Conservation (phyloP, 2,329 filamentous ascomycete genomes). For the Stagonosporopsis cucurbitacearum region DNA sequence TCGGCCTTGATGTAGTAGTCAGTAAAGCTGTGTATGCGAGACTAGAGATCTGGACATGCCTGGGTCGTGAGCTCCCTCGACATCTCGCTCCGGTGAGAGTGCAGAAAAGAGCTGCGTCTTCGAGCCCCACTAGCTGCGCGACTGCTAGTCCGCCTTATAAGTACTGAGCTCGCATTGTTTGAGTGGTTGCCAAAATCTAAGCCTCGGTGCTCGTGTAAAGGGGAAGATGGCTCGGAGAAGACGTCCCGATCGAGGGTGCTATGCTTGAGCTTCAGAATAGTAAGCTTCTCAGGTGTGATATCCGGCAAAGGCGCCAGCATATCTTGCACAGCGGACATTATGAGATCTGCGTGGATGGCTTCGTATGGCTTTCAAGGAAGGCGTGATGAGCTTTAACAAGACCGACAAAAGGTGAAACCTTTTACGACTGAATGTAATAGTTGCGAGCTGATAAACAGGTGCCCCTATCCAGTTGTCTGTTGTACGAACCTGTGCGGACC, state of each 20-base stretch:
- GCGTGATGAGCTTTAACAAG: not conserved
- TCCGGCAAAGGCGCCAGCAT: conserved; percentile 14
- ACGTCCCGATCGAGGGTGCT: conserved; percentile 29
- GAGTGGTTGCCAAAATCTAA: conserved; percentile 21
- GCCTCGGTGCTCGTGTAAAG: conserved; percentile 18
- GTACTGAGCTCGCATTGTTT: conserved; percentile 16
- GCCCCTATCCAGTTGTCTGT: too few relatives aligned
- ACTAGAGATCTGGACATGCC: not conserved
- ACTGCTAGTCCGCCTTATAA: conserved; percentile 23
- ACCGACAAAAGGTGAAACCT: too few relatives aligned
- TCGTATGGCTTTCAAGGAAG: not conserved
- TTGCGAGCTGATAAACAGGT: not conserved
- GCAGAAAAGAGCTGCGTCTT: conserved; percentile 30
- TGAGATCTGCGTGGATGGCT: not conserved
- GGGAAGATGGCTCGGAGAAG: conserved; percentile 32
- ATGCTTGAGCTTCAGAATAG: conserved; percentile 32
- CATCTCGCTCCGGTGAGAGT: conserved; percentile 35
- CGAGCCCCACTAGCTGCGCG: conserved; percentile 28
- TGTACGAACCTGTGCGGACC: not conserved
- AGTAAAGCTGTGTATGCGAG: not conserved
- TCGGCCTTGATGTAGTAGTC: conserved; percentile 19
- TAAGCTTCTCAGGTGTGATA: conserved; percentile 32
- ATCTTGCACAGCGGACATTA: conserved; percentile 7
- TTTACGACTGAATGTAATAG: not conserved
- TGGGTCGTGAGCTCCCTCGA: conserved; percentile 34